phyloP scores from a whole-genome alignment of 2,329 filamentous ascomycete genomes.

The Camptophora hylomeconis region DNA sequence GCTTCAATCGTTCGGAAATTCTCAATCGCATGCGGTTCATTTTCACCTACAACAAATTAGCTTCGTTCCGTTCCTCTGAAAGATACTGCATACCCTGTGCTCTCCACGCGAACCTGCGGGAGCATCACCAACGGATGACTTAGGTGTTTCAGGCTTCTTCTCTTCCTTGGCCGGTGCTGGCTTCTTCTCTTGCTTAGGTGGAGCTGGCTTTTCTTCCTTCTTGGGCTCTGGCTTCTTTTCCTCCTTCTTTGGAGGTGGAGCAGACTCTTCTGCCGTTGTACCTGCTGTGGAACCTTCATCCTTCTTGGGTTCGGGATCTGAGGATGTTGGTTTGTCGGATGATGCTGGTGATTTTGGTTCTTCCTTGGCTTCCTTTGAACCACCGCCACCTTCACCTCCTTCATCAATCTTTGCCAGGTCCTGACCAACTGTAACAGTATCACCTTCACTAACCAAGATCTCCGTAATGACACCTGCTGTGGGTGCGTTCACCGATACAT shows the following conservation, averaged over 20 bases:
- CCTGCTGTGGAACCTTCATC: no score
- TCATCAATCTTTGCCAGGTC: conserved; percentile 76
- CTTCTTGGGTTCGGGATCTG: conserved; percentile 39
- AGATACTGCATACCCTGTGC: conserved; percentile 53
- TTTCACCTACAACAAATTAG: conserved; percentile 57
- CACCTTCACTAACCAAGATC: conserved; percentile 81
- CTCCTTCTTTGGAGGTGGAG: conserved; percentile 20
- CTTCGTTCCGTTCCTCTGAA: conserved; percentile 6
- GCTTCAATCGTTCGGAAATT: conserved; percentile 95
- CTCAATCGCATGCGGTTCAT: conserved; percentile 99
- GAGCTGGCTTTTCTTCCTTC: no score
- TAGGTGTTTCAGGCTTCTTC: conserved; percentile 22
- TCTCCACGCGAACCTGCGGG: conserved; percentile 48
- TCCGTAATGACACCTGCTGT: conserved; percentile 85
- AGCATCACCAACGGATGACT: conserved; percentile 16
- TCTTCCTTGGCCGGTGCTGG: conserved; percentile 23
- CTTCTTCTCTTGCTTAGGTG: conserved; percentile 14
- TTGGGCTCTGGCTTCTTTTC: conserved; percentile 24
- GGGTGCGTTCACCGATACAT: conserved; percentile 90
- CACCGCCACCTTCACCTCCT: conserved; percentile 50
- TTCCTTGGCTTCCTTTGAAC: conserved; percentile 41
- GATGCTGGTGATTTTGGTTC: conserved; percentile 25
- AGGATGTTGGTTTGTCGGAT: conserved; percentile 43
- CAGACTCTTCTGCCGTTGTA: conserved; percentile 8
- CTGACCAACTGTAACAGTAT: conserved; percentile 89